Conservation (phyloP, 2,329 filamentous ascomycete genomes). For the Bisporella sp. region DNA sequence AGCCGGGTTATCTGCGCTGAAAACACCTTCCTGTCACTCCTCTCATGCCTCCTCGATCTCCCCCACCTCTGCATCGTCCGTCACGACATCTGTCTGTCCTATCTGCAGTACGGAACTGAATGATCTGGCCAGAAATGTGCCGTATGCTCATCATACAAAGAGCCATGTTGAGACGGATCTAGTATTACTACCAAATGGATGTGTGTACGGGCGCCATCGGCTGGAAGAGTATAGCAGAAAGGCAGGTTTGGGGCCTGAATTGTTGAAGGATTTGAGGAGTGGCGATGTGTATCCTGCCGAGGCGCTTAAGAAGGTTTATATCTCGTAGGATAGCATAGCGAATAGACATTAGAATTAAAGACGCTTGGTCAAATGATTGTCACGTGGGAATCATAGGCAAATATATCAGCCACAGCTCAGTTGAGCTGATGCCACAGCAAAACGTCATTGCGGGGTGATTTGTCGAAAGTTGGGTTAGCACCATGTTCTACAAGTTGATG, state of each 20-base stretch:
- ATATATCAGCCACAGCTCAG: neutral
- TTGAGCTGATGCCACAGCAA: no score
- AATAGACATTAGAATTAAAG: neutral
- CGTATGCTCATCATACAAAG: constrained; percentile 92
- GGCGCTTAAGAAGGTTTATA: constrained; percentile 80
- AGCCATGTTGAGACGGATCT: constrained; percentile 86
- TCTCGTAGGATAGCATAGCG: constrained; percentile 50
- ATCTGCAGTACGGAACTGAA: constrained; percentile 96
- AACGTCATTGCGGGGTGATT: no score
- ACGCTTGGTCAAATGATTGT: constrained; percentile 1
- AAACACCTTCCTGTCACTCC: constrained; percentile 89
- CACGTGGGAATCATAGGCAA: constrained; percentile 1
- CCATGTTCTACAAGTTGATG: no score
- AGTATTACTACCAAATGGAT: constrained; percentile 77
- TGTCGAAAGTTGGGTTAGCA: no score
- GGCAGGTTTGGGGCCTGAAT: constrained; percentile 57
- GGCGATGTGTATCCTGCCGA: constrained; percentile 57
- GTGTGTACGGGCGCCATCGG: constrained; percentile 72
- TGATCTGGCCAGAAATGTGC: constrained; percentile 78
- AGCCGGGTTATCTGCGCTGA: constrained; percentile 87
- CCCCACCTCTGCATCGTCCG: constrained; percentile 24
- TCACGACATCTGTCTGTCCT: constrained; percentile 69
- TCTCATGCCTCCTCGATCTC: constrained; percentile 20
- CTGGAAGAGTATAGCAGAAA: constrained; percentile 75
- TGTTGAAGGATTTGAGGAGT: constrained; percentile 73